Conservation (phyloP, 2,329 filamentous ascomycete genomes). For the Sporothrix luriei region DNA sequence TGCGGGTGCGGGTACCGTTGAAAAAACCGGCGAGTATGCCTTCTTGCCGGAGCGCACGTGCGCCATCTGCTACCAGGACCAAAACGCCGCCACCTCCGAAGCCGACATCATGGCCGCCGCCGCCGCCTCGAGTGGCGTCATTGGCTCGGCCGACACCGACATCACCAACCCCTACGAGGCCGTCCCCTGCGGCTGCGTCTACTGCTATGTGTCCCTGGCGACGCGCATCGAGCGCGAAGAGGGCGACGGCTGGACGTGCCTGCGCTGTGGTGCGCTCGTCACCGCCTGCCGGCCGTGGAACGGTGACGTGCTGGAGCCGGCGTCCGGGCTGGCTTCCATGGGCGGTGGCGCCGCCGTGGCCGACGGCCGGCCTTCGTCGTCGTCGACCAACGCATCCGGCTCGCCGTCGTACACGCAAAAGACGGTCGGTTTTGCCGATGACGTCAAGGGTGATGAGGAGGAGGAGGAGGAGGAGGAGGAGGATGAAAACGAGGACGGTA, state of each 20-base stretch:
- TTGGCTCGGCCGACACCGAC: constrained; percentile 87
- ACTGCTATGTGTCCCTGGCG: constrained; percentile 95
- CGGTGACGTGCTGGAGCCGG: constrained; percentile 77
- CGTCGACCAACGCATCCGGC: constrained; percentile 27
- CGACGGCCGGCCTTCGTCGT: constrained; percentile 28
- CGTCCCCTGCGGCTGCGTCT: constrained; percentile 84
- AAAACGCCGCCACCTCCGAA: constrained; percentile 76
- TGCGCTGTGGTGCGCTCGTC: constrained; percentile 82
- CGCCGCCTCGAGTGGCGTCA: constrained; percentile 71
- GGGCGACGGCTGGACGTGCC: constrained; percentile 88
- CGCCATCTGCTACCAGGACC: constrained; percentile 94
- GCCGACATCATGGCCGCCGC: constrained; percentile 71
- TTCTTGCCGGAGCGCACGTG: constrained; percentile 94
- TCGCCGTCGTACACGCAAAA: constrained; percentile 46
- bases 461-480: constrained; percentile 37
- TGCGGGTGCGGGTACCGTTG: constrained; percentile 49
- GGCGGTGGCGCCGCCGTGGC: not conserved
- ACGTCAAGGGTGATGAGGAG: constrained; percentile 46
- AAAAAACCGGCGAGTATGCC: constrained; percentile 69
- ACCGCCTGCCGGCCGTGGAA: constrained; percentile 89
- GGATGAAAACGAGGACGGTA: constrained; percentile 26
- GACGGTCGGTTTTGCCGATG: constrained; percentile 65
- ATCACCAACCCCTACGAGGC: constrained; percentile 96
- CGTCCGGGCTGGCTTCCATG: not conserved
- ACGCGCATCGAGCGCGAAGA: constrained; percentile 88